Conservation (phyloP, 495 filamentous ascomycete species). For the Neohortaea acidophila region DNA sequence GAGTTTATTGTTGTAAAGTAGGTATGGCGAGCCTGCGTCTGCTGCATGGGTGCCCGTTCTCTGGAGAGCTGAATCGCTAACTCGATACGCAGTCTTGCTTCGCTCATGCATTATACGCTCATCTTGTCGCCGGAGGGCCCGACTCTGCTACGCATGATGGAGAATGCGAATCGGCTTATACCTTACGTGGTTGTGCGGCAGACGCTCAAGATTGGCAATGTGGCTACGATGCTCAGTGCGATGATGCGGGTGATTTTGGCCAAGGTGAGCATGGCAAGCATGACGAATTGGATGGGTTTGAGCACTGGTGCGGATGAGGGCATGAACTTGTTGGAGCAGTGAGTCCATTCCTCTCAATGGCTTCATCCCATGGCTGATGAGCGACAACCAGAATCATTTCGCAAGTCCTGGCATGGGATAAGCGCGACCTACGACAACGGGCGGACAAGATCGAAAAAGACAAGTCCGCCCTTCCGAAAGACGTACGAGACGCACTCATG, state of each 20-base stretch:
- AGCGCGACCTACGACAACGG: constrained; percentile 38
- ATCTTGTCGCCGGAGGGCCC: constrained; percentile 48
- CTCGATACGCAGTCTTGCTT: constrained; percentile 39
- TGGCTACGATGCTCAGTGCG: constrained; percentile 51
- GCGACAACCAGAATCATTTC: constrained; percentile 40
- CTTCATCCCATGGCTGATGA: background rate
- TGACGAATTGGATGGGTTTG: constrained; percentile 51
- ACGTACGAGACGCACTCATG: constrained; percentile 35
- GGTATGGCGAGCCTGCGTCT: constrained; percentile 17
- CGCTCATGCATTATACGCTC: constrained; percentile 47
- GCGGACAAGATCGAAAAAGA: constrained; percentile 38
- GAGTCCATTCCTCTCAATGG: constrained; percentile 6
- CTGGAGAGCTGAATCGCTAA: too few relatives aligned
- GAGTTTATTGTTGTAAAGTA: constrained; percentile 44
- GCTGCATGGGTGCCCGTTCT: too few relatives aligned
- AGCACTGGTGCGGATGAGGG: constrained; percentile 45
- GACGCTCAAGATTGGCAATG: constrained; percentile 50
- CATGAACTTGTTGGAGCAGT: constrained; percentile 55
- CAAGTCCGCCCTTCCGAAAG: constrained; percentile 31
- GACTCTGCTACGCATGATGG: constrained; percentile 42
- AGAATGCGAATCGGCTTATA: constrained; percentile 41
- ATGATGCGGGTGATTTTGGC: constrained; percentile 47
- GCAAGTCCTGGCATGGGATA: constrained; percentile 46
- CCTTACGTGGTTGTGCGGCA: constrained; percentile 46
- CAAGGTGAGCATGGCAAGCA: constrained; percentile 43